Base-by-base conservation (phyloP, 495 filamentous ascomycete genomes). In the Stereocaulon alpinum region DNA sequence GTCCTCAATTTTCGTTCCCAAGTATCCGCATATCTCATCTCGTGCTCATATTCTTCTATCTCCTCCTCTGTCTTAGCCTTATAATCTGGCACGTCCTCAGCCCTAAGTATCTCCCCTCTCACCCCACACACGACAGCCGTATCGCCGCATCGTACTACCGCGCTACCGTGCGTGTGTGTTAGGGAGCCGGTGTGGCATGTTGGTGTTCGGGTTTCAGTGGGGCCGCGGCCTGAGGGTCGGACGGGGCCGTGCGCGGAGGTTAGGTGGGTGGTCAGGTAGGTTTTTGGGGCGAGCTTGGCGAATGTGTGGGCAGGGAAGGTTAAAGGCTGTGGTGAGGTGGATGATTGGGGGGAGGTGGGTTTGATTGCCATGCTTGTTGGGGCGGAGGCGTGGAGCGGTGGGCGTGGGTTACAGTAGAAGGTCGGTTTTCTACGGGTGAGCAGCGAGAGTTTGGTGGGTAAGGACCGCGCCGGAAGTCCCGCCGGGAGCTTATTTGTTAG, bases 51-150 rank as follows among this genome's bases (percentile, higher is more conserved):
- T 14, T 60, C 64, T 14, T 55, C 57, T 37, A 67, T 50, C 9
- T 67, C 66, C 17, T 34, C 65, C n/a, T 53, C 58, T 54, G 68
- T 63, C 27, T 62, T 40, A 10, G 63, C 0, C 32, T 62, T 5
- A 67, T 56, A 47, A 27, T 66, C 48, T 14, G 57, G 43, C 41
- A 59, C 18, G 10, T 59, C 37, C 58, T 56, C 45, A 58, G 32
- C 53, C 29, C 50, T 77, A n/a, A 97, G 72, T 18, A 95, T 81
- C 72, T 97, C 93, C 20, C 79, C 91, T 22, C 91, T 81, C 24
- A 97, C 82, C 47, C 93, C 93, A 70, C 90, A 95, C 20, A 98
- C 88, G 7, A 90, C 88, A 0, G 89, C 87, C 9, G 91, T 96
- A 69, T 96, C 89, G 42, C 94, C 93, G 29, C 82, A 72, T 34